These are phyloP conservation scores for Fraxinus greggii DNA, from an alignment of 305 asterid species.

Conservation along the genomic window DNA sequence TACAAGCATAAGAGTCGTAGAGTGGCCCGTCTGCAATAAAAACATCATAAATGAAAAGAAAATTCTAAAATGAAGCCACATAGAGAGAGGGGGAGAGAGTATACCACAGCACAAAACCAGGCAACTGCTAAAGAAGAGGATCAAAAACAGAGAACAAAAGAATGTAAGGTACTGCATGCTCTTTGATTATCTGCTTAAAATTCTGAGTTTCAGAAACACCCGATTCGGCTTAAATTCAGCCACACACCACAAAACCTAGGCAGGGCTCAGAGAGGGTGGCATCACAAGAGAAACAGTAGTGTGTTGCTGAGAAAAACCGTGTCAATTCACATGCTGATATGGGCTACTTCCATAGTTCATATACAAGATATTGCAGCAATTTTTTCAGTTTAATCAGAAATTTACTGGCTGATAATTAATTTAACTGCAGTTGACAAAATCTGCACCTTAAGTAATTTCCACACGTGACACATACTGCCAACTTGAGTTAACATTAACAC, in stretches of 20 bases:
- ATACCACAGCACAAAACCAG: slow-evolving; percentile 32
- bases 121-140: slow-evolving; percentile 21
- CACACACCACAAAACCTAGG: not conserved
- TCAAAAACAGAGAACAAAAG: slow-evolving; percentile 16
- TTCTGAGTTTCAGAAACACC: not conserved
- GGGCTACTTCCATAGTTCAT: slow-evolving; percentile 6
- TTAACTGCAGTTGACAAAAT: not conserved
- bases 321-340: slow-evolving; percentile 28
- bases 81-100: slow-evolving; percentile 17
- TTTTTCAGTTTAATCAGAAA: not conserved
- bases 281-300: slow-evolving; percentile 36
- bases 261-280: not conserved
- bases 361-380: not conserved
- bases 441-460: not conserved
- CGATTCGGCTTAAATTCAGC: not conserved
- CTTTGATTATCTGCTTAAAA: slow-evolving; percentile 1
- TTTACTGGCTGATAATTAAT: not conserved
- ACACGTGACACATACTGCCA: slow-evolving; percentile 1
- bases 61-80: not conserved
- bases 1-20: slow-evolving; percentile 44
- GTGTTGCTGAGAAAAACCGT: not conserved
- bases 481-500: not conserved
- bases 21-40: slow-evolving; percentile 43
- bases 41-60: not conserved
- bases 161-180: slow-evolving; percentile 27